Evolutionary conservation across 768 basidiomycete genomes (phyloP).

Genomic region (Coprinellus micaceus): DNA sequence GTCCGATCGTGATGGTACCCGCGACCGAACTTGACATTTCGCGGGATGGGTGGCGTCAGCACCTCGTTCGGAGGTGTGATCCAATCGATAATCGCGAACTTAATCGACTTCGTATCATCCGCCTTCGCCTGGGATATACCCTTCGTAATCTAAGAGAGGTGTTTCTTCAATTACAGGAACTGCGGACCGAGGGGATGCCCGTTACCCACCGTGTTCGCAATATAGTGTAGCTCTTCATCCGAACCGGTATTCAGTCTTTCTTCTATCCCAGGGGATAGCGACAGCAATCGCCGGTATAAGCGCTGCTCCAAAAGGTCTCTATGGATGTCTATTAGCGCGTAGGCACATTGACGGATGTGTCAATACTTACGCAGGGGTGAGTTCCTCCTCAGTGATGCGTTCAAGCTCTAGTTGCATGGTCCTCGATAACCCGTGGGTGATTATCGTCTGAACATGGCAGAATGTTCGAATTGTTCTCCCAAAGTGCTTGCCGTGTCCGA

Average conservation of each 20-base stretch:
- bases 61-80: neutral
- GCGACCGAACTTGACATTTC: neutral
- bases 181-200: neutral
- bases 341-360: neutral
- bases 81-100: neutral
- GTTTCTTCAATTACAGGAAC: neutral
- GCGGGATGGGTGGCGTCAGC: neutral
- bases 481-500: neutral
- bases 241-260: neutral
- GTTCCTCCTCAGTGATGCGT: neutral
- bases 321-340: neutral
- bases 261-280: neutral
- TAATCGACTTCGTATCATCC: neutral
- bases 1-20: constrained; percentile 1
- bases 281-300: neutral
- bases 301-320: neutral
- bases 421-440: neutral
- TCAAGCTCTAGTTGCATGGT: neutral
- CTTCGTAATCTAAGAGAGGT: neutral
- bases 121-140: neutral
- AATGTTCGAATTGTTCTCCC: neutral
- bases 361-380: neutral
- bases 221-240: neutral
- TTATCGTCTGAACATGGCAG: neutral
- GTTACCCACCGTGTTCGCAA: neutral